Evolutionary conservation across 768 basidiomycete species (phyloP).

Genomic region (Strobilomyces dryophilus): DNA sequence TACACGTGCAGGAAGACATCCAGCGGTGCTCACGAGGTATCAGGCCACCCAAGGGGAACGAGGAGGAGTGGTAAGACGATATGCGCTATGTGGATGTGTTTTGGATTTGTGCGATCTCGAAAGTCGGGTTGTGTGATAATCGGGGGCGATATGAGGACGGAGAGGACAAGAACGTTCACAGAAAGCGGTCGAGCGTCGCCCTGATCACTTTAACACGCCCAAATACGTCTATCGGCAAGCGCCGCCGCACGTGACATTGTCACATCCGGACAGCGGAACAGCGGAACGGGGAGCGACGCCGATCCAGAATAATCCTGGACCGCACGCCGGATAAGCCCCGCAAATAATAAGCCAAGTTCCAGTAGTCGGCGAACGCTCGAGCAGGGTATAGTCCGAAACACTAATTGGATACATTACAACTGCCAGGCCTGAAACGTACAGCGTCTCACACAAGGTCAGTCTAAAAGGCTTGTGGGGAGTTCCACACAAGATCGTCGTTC

Average conservation of each 20-base stretch:
- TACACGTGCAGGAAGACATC: not conserved
- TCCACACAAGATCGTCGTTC: not conserved
- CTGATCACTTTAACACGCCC: conserved; percentile 32
- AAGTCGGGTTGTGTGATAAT: conserved; percentile 15
- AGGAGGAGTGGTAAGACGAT: conserved; percentile 1
- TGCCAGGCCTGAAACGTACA: not conserved
- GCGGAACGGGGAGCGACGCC: conserved; percentile 12
- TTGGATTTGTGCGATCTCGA: conserved; percentile 13
- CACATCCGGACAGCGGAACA: conserved; percentile 17
- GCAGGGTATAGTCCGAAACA: not conserved
- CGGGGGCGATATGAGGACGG: conserved; percentile 16
- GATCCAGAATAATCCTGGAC: not conserved
- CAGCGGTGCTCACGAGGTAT: conserved; percentile 14
- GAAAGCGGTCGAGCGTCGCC: conserved; percentile 15
- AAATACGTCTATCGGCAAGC: conserved; percentile 30
- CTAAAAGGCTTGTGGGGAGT: not conserved
- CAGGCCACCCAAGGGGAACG: not conserved
- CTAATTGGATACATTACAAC: not conserved
- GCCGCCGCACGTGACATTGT: conserved; percentile 27
- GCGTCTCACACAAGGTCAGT: not conserved
- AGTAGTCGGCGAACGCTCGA: too few relatives aligned
- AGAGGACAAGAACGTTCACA: conserved; percentile 14
- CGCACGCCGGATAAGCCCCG: too few relatives aligned
- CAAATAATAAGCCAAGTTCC: too few relatives aligned
- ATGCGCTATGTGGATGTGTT: not conserved